A percentile compares a stretch with the other conserved stretches of the same genome.
phyloP scores from a whole-genome alignment of 352 stramenopile species.

The Pythium plurisporium region DNA sequence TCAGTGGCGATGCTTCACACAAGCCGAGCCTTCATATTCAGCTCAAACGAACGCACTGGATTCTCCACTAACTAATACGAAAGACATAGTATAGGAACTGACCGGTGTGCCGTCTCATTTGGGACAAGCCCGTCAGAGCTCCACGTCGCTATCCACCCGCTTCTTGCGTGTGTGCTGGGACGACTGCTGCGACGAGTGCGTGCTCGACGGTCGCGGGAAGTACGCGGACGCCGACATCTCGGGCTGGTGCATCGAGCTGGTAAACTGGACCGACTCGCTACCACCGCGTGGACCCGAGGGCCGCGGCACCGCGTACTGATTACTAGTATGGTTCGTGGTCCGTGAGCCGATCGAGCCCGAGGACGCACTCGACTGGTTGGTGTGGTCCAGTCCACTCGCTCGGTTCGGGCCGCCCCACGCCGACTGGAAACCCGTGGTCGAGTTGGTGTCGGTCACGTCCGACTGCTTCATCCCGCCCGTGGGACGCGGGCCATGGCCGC shows the following conservation, averaged over 20 bases:
- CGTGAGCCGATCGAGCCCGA: constrained; percentile 13
- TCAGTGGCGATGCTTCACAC: too few relatives aligned
- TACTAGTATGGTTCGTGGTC: neutral
- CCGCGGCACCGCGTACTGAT: constrained; percentile 18
- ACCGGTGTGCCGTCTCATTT: too few relatives aligned
- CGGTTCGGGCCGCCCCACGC: constrained; percentile 16
- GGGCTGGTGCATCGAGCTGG: constrained; percentile 23
- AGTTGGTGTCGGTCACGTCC: constrained; percentile 23
- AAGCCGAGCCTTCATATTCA: too few relatives aligned
- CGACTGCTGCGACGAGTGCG: too few relatives aligned
- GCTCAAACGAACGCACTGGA: too few relatives aligned
- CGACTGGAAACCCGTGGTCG: constrained; percentile 28
- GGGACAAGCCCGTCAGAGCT: constrained; percentile 29
- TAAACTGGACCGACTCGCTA: constrained; percentile 23
- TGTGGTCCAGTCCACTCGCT: constrained; percentile 29
- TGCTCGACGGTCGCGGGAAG: constrained; percentile 3
- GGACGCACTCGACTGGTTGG: constrained; percentile 36
- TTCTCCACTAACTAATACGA: too few relatives aligned
- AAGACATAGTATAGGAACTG: too few relatives aligned
- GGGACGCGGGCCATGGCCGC: constrained; percentile 4
- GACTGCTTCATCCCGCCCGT: constrained; percentile 12
- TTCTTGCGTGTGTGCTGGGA: constrained; percentile 20
- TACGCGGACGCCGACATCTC: constrained; percentile 5
- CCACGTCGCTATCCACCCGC: constrained; percentile 59
- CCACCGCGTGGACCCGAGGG: constrained; percentile 1